phyloP scores from a whole-genome alignment of 192 early-diverging fungal genomes.

The Backusella parvicylindrica region DNA sequence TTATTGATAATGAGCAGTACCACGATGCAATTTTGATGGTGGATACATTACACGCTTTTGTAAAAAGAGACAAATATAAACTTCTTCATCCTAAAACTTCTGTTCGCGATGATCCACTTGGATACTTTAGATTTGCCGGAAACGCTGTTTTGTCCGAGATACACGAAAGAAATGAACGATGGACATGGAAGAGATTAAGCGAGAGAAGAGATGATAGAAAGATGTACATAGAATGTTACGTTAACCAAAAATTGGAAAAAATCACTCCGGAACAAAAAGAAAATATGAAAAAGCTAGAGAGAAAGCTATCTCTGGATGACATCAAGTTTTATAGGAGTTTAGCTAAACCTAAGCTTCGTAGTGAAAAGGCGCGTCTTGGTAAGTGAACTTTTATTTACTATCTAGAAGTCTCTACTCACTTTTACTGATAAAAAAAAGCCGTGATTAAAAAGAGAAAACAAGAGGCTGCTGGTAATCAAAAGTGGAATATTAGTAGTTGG shows the following conservation, averaged over 20 bases:
- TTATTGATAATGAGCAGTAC: constrained; percentile 76
- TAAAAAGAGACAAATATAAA: constrained; percentile 54
- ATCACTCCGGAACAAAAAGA: constrained; percentile 30
- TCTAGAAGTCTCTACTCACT: background rate
- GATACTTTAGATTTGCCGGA: constrained; percentile 64
- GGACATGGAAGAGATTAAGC: constrained; percentile 69
- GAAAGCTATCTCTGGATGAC: constrained; percentile 69
- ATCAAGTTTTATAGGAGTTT: constrained; percentile 70
- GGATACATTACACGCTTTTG: constrained; percentile 22
- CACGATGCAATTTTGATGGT: constrained; percentile 61
- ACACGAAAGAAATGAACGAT: constrained; percentile 65
- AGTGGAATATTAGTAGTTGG: constrained; percentile 43
- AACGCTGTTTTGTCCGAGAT: constrained; percentile 70
- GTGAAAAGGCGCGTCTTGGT: constrained; percentile 53
- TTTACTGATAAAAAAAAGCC: constrained; percentile 18
- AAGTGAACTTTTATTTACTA: background rate
- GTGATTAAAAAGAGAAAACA: constrained; percentile 34
- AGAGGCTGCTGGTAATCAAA: constrained; percentile 43
- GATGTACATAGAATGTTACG: constrained; percentile 63
- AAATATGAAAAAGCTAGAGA: constrained; percentile 55
- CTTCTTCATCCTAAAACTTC: constrained; percentile 78
- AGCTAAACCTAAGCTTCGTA: constrained; percentile 58
- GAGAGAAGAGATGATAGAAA: constrained; percentile 67
- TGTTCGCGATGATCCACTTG: constrained; percentile 71
- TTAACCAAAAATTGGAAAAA: constrained; percentile 36